phyloP scores from a whole-genome alignment of 2,329 filamentous ascomycete species.

The Gnomoniopsis sp. region DNA sequence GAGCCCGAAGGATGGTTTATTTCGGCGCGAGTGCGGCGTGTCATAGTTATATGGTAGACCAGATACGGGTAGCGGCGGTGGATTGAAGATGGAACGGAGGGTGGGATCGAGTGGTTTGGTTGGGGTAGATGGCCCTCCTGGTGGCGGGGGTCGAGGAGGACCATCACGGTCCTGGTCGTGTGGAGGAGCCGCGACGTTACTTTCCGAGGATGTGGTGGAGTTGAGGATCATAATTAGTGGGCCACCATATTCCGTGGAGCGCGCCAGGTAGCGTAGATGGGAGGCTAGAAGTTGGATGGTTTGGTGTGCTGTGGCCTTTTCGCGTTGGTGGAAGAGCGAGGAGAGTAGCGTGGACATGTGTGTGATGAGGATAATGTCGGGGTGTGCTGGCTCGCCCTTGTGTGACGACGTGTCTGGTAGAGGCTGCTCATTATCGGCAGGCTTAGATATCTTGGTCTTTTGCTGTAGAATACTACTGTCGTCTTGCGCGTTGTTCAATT shows the following conservation, averaged over 20 bases:
- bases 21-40: conserved; percentile 26
- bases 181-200: neutral
- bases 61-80: conserved; percentile 23
- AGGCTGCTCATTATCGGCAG: neutral
- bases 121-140: neutral
- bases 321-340: conserved; percentile 47
- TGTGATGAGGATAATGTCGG: conserved; percentile 52
- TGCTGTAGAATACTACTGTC: neutral
- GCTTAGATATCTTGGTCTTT: neutral
- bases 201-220: conserved; percentile 34
- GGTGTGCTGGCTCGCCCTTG: conserved; percentile 20
- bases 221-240: conserved; percentile 56
- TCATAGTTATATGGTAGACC: conserved; percentile 18
- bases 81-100: conserved; percentile 48
- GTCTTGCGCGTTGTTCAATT: neutral
- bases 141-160: conserved; percentile 3
- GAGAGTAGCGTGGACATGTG: conserved; percentile 51
- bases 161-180: neutral
- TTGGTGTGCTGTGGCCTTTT: conserved; percentile 44
- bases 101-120: conserved; percentile 36
- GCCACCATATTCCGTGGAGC: conserved; percentile 31
- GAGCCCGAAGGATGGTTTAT: conserved; percentile 51
- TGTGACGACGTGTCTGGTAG: neutral
- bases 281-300: conserved; percentile 44
- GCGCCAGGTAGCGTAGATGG: conserved; percentile 43